A percentile compares a stretch with the other conserved stretches of the same genome.
Evolutionary conservation across 768 basidiomycete species (phyloP).

Genomic region (Rhodotorula kratochvilovae): DNA sequence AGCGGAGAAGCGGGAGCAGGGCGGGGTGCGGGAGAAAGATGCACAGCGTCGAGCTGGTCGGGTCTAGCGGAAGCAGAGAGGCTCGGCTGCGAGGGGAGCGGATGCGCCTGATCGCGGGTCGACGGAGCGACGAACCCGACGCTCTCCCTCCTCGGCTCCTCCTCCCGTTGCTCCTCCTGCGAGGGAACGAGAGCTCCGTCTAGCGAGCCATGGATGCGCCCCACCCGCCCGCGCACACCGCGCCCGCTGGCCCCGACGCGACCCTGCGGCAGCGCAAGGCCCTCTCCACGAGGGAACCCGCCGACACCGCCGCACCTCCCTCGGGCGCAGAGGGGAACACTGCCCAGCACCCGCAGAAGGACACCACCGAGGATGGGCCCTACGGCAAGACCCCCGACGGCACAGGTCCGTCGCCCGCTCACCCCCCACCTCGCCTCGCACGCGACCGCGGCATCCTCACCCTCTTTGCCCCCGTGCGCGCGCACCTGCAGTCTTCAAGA

Average conservation of each 20-base stretch:
- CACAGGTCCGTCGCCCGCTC: slow-evolving; percentile 9
- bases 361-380: slow-evolving; percentile 58
- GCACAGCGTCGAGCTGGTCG: no score
- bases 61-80: neutral
- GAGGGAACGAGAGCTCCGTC: neutral
- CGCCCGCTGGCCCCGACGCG: neutral
- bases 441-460: neutral
- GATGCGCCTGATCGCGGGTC: neutral
- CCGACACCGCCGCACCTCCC: neutral
- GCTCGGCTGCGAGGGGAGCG: neutral
- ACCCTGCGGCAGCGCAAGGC: neutral
- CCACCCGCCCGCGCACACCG: neutral
- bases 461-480: no score
- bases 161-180: no score
- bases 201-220: neutral
- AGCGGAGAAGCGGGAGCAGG: neutral
- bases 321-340: no score
- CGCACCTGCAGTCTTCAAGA: slow-evolving; percentile 69
- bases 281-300: neutral
- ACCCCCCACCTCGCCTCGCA: neutral
- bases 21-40: neutral
- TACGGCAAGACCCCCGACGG: slow-evolving; percentile 69
- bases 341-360: no score
- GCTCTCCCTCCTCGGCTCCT: no score
- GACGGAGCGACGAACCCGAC: no score